These are phyloP conservation scores for Periconia macrospinosa DNA, from an alignment of 2,329 filamentous ascomycete species.

Conservation along the genomic window DNA sequence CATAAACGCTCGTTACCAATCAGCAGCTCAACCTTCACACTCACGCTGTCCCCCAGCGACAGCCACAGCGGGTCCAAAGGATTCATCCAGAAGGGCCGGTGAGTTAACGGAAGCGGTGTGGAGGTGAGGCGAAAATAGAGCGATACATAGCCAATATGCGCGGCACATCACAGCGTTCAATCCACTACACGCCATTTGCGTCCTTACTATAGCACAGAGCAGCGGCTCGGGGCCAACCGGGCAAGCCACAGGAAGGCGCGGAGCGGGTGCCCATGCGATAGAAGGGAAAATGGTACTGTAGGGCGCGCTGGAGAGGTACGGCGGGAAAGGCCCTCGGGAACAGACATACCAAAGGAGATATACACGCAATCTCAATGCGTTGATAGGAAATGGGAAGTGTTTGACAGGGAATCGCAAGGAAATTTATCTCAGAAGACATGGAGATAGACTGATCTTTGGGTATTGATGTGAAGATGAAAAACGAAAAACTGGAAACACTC, in stretches of 20 bases:
- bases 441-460: conserved; percentile 10
- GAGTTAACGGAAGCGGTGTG: conserved; percentile 26
- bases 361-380: conserved; percentile 28
- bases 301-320: conserved; percentile 43
- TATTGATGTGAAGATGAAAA: conserved; percentile 6
- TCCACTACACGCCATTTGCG: conserved; percentile 20
- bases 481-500: conserved; percentile 21
- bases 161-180: conserved; percentile 36
- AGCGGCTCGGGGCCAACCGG: conserved; percentile 37
- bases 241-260: conserved; percentile 42
- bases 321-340: conserved; percentile 49
- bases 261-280: conserved; percentile 19
- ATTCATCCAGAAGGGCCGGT: conserved; percentile 40
- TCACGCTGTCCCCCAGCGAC: conserved; percentile 30
- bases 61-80: conserved; percentile 41
- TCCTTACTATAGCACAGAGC: conserved; percentile 22
- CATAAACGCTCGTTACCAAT: conserved; percentile 46
- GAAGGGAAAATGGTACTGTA: conserved; percentile 34
- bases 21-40: conserved; percentile 35
- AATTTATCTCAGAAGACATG: conserved; percentile 9
- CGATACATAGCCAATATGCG: conserved; percentile 48
- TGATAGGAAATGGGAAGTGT: conserved; percentile 21
- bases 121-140: conserved; percentile 40
- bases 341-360: conserved; percentile 46
- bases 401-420: conserved; percentile 11